Evolutionary conservation across 2,329 filamentous ascomycete species (phyloP).

Genomic region (Phialocephala sp.): DNA sequence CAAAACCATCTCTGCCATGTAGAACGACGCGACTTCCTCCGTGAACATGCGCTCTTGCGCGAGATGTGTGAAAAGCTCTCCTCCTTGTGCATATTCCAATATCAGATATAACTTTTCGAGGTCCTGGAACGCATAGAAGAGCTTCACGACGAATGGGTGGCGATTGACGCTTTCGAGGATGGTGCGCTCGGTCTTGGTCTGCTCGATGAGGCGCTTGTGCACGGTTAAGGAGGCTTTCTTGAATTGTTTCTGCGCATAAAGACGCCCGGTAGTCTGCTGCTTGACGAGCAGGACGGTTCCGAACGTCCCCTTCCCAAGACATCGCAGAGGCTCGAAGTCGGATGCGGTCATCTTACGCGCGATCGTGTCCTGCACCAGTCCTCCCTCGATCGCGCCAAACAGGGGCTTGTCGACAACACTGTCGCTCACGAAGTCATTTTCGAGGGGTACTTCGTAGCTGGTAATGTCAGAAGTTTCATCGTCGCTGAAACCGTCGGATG

Average conservation of each 20-base stretch:
- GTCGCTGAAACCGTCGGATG: constrained; percentile 56
- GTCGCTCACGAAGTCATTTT: constrained; percentile 83
- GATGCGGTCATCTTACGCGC: constrained; percentile 85
- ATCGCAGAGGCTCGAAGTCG: constrained; percentile 90
- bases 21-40: constrained; percentile 88
- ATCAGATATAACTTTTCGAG: constrained; percentile 97
- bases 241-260: constrained; percentile 98
- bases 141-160: constrained; percentile 96
- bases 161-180: constrained; percentile 96
- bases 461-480: constrained; percentile 72
- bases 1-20: constrained; percentile 98
- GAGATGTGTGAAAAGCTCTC: constrained; percentile 95
- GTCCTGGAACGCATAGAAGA: constrained; percentile 98
- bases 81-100: constrained; percentile 95
- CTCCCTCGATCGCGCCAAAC: constrained; percentile 57
- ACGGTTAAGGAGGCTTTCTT: constrained; percentile 95
- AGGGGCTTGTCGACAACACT: constrained; percentile 51
- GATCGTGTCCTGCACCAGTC: constrained; percentile 53
- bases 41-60: constrained; percentile 94
- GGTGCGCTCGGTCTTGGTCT: constrained; percentile 94
- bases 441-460: constrained; percentile 84
- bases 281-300: constrained; percentile 94
- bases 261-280: constrained; percentile 82
- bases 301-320: constrained; percentile 94
- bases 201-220: constrained; percentile 93